phyloP scores from a whole-genome alignment of 2,329 filamentous ascomycete genomes.

The Parastagonospora avenae region DNA sequence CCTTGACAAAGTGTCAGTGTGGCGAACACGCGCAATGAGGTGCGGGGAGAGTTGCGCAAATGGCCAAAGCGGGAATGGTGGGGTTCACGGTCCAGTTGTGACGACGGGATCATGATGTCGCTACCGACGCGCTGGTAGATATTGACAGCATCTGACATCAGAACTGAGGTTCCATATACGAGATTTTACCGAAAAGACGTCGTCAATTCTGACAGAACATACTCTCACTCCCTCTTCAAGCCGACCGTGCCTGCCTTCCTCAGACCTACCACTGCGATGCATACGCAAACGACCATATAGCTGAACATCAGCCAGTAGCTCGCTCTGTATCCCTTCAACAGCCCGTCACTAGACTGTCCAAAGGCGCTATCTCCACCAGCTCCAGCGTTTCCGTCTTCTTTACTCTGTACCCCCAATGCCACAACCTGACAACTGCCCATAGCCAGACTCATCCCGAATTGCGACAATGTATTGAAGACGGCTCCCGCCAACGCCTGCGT shows the following conservation, averaged over 20 bases:
- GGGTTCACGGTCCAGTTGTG: no score
- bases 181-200: neutral
- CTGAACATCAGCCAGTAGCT: slow-evolving; percentile 36
- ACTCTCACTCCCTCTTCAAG: slow-evolving; percentile 29
- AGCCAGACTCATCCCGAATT: slow-evolving; percentile 57
- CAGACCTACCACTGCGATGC: slow-evolving; percentile 29
- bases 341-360: slow-evolving; percentile 5
- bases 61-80: no score
- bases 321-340: slow-evolving; percentile 28
- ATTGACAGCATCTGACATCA: neutral
- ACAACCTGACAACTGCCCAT: slow-evolving; percentile 35
- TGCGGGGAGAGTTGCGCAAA: no score
- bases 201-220: neutral
- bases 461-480: slow-evolving; percentile 64
- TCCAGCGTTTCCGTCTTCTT: slow-evolving; percentile 6
- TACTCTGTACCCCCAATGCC: slow-evolving; percentile 21
- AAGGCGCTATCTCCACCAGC: slow-evolving; percentile 6
- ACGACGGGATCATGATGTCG: no score
- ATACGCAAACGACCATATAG: slow-evolving; percentile 27
- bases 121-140: neutral
- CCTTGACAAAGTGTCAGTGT: no score
- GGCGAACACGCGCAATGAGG: no score
- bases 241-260: slow-evolving; percentile 32
- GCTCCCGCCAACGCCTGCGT: slow-evolving; percentile 65
- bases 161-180: neutral